Percentiles rank a stretch among this genome's conserved stretches.
Evolutionary conservation across 192 early-diverging fungal genomes (phyloP).

Genomic region (Helicostylum pulchrum): DNA sequence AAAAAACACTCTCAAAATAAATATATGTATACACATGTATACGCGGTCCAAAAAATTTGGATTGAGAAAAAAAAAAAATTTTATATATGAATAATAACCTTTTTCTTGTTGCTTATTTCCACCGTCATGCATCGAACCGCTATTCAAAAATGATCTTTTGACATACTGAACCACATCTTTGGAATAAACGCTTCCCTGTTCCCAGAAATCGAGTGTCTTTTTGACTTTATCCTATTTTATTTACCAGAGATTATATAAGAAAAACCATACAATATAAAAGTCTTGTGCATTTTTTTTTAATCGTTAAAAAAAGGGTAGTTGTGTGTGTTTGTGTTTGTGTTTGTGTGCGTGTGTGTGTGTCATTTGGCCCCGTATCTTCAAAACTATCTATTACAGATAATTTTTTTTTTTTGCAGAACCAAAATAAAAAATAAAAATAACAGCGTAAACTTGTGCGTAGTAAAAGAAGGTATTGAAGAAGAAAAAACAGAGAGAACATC

Average conservation of each 20-base stretch:
- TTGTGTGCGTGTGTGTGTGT: too few species aligned
- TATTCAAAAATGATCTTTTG: slow-evolving; percentile 23
- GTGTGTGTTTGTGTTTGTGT: too few species aligned
- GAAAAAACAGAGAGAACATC: too few species aligned
- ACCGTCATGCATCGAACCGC: neutral
- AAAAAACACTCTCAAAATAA: neutral
- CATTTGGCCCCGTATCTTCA: too few species aligned
- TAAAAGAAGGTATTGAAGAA: too few species aligned
- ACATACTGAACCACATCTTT: slow-evolving; percentile 30
- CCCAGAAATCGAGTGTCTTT: slow-evolving; percentile 45
- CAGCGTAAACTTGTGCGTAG: too few species aligned
- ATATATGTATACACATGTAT: neutral
- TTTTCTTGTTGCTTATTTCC: slow-evolving; percentile 1
- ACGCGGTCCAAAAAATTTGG: neutral
- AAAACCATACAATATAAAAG: too few species aligned
- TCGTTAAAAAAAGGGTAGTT: too few species aligned
- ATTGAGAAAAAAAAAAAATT: neutral
- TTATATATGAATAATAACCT: slow-evolving; percentile 17
- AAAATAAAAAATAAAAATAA: too few species aligned
- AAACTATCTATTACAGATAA: too few species aligned
- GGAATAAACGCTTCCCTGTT: slow-evolving; percentile 31
- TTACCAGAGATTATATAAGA: neutral
- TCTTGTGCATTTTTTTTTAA: too few species aligned
- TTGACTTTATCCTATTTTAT: slow-evolving; percentile 38
- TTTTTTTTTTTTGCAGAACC: too few species aligned